These are phyloP conservation scores for Cordyceps javanica DNA, from an alignment of 2,329 filamentous ascomycete species.

Conservation along the genomic window DNA sequence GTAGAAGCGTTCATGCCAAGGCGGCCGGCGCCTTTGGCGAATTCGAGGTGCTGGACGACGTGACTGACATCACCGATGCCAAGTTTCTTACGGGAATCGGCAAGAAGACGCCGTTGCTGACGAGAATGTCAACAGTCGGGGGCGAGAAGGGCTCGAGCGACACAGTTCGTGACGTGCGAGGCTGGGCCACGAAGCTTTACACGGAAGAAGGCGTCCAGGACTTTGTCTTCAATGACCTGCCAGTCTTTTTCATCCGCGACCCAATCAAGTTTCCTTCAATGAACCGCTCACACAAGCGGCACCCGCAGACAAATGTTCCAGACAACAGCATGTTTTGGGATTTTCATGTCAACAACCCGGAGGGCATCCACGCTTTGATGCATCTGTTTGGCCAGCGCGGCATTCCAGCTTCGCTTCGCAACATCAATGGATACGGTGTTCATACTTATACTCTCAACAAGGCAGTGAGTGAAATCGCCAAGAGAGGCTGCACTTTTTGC, in stretches of 20 bases:
- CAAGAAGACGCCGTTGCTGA: constrained; percentile 37
- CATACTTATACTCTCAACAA: constrained; percentile 43
- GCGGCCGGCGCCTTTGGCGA: constrained; percentile 39
- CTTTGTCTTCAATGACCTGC: constrained; percentile 39
- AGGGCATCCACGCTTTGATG: constrained; percentile 46
- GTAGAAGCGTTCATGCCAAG: constrained; percentile 19
- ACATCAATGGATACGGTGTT: constrained; percentile 40
- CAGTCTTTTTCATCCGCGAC: constrained; percentile 41
- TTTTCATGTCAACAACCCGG: constrained; percentile 33
- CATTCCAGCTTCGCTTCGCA: constrained; percentile 38
- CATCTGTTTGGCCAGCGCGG: constrained; percentile 44
- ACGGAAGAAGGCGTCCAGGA: constrained; percentile 24
- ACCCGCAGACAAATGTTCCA: constrained; percentile 35
- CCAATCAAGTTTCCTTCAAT: constrained; percentile 42
- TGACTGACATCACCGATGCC: constrained; percentile 46
- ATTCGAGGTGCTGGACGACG: constrained; percentile 50
- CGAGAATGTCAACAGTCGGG: constrained; percentile 62
- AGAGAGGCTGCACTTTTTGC: too few species aligned
- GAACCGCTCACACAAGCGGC: constrained; percentile 38
- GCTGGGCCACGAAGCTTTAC: constrained; percentile 40
- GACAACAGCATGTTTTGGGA: constrained; percentile 36
- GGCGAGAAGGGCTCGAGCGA: constrained; percentile 59
- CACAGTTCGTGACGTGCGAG: constrained; percentile 60
- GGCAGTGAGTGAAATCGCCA: background rate
- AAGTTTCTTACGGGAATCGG: constrained; percentile 43